Base-by-base conservation (phyloP, 176 grass and related monocot genomes). In the Oryza glaberrima region DNA sequence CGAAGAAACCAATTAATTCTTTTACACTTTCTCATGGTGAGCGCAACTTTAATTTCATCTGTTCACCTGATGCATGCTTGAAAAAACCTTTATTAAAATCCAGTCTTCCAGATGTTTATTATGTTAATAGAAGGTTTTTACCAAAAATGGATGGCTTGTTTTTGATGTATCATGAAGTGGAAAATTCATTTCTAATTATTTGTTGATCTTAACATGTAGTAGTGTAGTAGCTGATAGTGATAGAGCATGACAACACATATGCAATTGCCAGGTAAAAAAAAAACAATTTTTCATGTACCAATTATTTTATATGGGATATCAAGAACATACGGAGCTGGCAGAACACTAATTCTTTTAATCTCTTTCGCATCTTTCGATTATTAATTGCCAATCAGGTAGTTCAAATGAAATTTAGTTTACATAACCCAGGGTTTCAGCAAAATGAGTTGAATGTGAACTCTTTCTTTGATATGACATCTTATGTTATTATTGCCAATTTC, bases 11-110 rank as follows among this genome's bases (percentile, higher is more conserved):
- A 67, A 88, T 88, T 40, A 91, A 73, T 74, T 85, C 34, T 72
- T 70, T 91, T 43, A 77, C 81, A 23, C 67, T 91, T 80, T 91
- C 89, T 65, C 73, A 77, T 66, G 85, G 89, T 88, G 77, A 88
- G 81, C 79, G 60, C 69, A 80, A 25, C 23, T 80, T 66, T 47
- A 73, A 45, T 13, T 77, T 52, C 22, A 77, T 54, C 4, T 58
- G 34, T 28, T 58, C 43, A 71, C 20, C 32, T 68, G 19, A 30
- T 46, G 28, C 22, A 73, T 79, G 26, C 56, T 80, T 71, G 71
- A 65, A 41, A 63, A 48, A 14, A 6, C 10, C 7, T 46, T 13
- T 82, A 17, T 64, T 61, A 72, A 72, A 71, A 13, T 56, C 51
- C 16, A 56, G 51, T 17, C 48, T 64, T 64, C 54, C 25, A 19